Evolutionary conservation across 352 stramenopile species (phyloP), one percentile per base, ranked within the genome.

Genomic region (Phytophthora sansomeana): DNA sequence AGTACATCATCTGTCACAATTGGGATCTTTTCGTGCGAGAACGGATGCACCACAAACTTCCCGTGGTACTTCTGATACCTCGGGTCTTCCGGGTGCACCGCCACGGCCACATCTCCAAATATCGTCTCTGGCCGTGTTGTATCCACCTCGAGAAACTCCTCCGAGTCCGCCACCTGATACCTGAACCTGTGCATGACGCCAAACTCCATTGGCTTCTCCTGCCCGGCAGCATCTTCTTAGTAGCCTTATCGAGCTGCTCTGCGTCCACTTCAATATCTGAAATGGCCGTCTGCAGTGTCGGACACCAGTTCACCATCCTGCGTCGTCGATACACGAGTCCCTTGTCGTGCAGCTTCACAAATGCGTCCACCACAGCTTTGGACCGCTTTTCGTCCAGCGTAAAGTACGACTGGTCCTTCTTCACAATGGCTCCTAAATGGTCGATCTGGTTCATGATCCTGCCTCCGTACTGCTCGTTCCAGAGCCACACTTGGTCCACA

Each of bases 51-150:
- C 16, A 99, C 88, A 35, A 84, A 78, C 70, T 98, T 98, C 33
- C 97, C 97, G 67, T 99, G 97, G 42, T 99, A 92, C 50, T 95
- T 85, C 29, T 75, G 92, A 81, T 99, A 99, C 28, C 89, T 84
- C 28, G 54, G 56, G 78, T 99, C 97, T 4, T 99, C 83, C 0
- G 97, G 97, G 71, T 99, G 96, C 1, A 99, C 92, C 30, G 97
- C 98, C 11, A 99, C 90, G 1, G 97, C 98, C 2, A 97, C 97
- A 72, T 99, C 98, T 6, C 98, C 98, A 59, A 99, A 97, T 50
- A 99, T 99, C 4, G 98, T 99, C 77, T 99, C 98, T 0, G 97
- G 97, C 52, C 98, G 81, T 1, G 98, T 99, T 0, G 98, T 99
- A 43, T 98, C 97, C 8, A 99, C 96, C 9, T 97, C 80, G 19